phyloP scores from a whole-genome alignment of 2,329 filamentous ascomycete genomes.

The Penicillium sp. region DNA sequence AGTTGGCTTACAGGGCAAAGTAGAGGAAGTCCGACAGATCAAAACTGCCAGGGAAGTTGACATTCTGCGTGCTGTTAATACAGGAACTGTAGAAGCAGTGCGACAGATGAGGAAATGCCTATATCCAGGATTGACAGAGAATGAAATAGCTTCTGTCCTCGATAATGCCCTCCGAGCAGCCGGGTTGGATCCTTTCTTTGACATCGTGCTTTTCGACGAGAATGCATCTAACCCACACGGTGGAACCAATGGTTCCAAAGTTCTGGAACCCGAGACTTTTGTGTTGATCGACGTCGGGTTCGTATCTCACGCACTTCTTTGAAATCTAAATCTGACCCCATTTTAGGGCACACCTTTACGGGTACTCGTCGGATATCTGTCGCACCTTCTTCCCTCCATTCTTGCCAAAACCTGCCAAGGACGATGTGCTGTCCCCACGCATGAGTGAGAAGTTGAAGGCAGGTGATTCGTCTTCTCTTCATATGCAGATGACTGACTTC shows the following conservation, averaged over 20 bases:
- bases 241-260: conserved; percentile 47
- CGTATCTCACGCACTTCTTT: not conserved
- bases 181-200: conserved; percentile 61
- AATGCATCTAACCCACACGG: conserved; percentile 44
- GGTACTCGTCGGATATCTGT: conserved; percentile 66
- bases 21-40: conserved; percentile 60
- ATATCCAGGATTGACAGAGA: conserved; percentile 58
- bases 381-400: conserved; percentile 58
- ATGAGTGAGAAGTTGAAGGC: conserved; percentile 49
- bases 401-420: conserved; percentile 25
- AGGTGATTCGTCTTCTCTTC: not conserved
- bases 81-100: conserved; percentile 62
- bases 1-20: conserved; percentile 54
- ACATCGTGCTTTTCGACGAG: conserved; percentile 62
- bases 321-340: not conserved
- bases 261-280: conserved; percentile 56
- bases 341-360: conserved; percentile 56
- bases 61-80: conserved; percentile 62
- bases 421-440: conserved; percentile 12
- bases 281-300: conserved; percentile 62
- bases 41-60: conserved; percentile 59
- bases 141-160: conserved; percentile 57
- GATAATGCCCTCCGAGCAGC: conserved; percentile 56
- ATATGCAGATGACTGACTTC: not conserved
- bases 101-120: conserved; percentile 57